A percentile compares a stretch with the other conserved stretches of the same genome.
phyloP scores from a whole-genome alignment of 768 basidiomycete species.

The Panus rudis region DNA sequence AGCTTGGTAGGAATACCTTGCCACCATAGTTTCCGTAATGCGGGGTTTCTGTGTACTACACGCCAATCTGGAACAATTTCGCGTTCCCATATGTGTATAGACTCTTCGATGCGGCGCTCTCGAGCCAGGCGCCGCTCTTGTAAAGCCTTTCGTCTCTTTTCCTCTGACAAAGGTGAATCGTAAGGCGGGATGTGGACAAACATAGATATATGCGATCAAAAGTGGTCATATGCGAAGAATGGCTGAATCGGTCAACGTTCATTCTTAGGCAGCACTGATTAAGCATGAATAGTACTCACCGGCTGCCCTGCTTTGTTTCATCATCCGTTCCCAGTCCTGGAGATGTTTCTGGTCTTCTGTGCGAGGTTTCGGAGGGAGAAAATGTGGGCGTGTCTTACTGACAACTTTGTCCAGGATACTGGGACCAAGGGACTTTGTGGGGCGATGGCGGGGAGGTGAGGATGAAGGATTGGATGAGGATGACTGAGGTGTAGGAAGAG shows the following conservation, averaged over 20 bases:
- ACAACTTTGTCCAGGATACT: slow-evolving; percentile 72
- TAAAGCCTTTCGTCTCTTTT: slow-evolving; percentile 56
- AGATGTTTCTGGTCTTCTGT: slow-evolving; percentile 79
- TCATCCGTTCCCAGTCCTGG: slow-evolving; percentile 84
- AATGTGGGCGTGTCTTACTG: slow-evolving; percentile 77
- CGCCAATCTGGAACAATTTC: slow-evolving; percentile 81
- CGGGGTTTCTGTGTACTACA: slow-evolving; percentile 57
- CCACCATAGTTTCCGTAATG: slow-evolving; percentile 78
- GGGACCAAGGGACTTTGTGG: slow-evolving; percentile 53
- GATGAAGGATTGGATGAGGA: slow-evolving; percentile 12
- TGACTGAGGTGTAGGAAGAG: slow-evolving; percentile 22
- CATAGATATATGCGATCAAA: neutral
- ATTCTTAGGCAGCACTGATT: neutral
- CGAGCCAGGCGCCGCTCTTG: slow-evolving; percentile 56
- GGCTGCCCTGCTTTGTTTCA: slow-evolving; percentile 67
- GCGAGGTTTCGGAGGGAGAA: slow-evolving; percentile 76
- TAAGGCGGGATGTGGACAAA: neutral
- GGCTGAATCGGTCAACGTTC: neutral
- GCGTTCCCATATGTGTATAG: slow-evolving; percentile 68
- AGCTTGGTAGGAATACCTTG: slow-evolving; percentile 78
- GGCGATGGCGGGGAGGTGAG: slow-evolving; percentile 30
- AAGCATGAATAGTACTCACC: slow-evolving; percentile 39
- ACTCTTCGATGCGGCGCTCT: slow-evolving; percentile 65
- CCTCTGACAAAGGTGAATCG: slow-evolving; percentile 38
- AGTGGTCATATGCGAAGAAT: no score